Conservation (phyloP, 2,329 filamentous ascomycete species). For the Akanthomyces muscarius region DNA sequence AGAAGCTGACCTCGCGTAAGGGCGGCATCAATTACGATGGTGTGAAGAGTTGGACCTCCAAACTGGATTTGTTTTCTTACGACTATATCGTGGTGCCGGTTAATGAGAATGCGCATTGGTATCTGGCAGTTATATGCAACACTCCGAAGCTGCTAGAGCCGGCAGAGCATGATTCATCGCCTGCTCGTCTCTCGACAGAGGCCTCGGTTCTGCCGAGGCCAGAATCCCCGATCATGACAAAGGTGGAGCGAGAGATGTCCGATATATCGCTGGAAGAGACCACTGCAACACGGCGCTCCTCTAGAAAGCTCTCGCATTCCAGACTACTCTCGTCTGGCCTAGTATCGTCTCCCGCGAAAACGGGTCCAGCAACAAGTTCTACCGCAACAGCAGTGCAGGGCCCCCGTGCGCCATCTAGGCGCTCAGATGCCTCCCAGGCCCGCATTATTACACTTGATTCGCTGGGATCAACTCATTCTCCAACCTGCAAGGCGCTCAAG, state of each 20-base stretch:
- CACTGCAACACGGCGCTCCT: conserved; percentile 4
- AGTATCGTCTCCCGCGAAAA: not conserved
- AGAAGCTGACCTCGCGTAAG: conserved; percentile 58
- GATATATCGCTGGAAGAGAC: conserved; percentile 25
- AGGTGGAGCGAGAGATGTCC: conserved; percentile 23
- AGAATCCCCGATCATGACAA: conserved; percentile 18
- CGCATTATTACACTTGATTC: conserved; percentile 87
- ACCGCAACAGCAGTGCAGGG: not conserved
- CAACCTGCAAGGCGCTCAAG: conserved; percentile 64
- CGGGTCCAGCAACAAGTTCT: not conserved
- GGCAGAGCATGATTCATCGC: conserved; percentile 20
- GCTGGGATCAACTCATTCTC: conserved; percentile 59
- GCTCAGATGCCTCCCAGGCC: conserved; percentile 48
- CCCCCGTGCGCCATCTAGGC: conserved; percentile 22
- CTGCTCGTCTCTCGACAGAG: conserved; percentile 10
- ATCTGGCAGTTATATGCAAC: conserved; percentile 92
- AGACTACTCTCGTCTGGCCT: not conserved
- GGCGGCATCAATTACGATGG: conserved; percentile 75
- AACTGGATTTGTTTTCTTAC: conserved; percentile 76
- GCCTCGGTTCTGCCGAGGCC: conserved; percentile 11
- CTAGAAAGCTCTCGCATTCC: not conserved
- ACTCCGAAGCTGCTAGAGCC: conserved; percentile 50
- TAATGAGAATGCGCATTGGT: conserved; percentile 87
- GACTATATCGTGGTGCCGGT: conserved; percentile 92
- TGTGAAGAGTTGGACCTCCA: conserved; percentile 83